phyloP scores from a whole-genome alignment of 495 filamentous ascomycete genomes.

The Terfezia boudieri region DNA sequence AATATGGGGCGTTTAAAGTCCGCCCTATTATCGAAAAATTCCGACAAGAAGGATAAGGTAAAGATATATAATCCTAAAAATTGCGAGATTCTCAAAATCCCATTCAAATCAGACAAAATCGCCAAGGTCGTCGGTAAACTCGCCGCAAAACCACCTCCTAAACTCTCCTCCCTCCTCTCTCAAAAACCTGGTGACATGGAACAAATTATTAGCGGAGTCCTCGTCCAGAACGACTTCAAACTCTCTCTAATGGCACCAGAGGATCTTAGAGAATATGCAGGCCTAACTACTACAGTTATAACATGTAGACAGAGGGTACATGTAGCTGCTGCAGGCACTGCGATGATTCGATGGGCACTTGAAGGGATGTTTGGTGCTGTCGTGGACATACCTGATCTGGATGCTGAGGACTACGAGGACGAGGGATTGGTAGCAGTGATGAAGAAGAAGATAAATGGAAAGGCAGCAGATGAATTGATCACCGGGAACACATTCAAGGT shows the following conservation, averaged over 20 bases:
- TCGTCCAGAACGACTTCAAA: conserved; percentile 94
- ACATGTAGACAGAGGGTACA: conserved; percentile 72
- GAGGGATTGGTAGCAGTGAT: neutral
- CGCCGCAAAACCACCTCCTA: conserved; percentile 51
- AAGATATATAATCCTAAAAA: conserved; percentile 88
- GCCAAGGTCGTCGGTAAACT: conserved; percentile 92
- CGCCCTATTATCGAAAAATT: conserved; percentile 74
- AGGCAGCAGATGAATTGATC: conserved; percentile 36
- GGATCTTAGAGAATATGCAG: conserved; percentile 85
- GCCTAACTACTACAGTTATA: conserved; percentile 79
- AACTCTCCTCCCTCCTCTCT: conserved; percentile 1
- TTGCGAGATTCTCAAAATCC: conserved; percentile 84
- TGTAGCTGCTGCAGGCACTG: conserved; percentile 67
- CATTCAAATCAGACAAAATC: conserved; percentile 85
- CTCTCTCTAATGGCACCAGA: conserved; percentile 89
- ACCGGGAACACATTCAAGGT: conserved; percentile 25
- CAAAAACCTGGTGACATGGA: conserved; percentile 9
- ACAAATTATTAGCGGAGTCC: conserved; percentile 58
- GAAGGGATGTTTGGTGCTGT: conserved; percentile 72
- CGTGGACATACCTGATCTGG: conserved; percentile 28
- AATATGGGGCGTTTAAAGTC: conserved; percentile 97
- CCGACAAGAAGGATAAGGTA: conserved; percentile 51
- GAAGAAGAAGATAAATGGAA: conserved; percentile 35
- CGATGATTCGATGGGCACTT: conserved; percentile 79
- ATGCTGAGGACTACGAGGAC: conserved; percentile 25